Conservation (phyloP, 129 eudicot genomes). For the Ambrosia trifida region DNA sequence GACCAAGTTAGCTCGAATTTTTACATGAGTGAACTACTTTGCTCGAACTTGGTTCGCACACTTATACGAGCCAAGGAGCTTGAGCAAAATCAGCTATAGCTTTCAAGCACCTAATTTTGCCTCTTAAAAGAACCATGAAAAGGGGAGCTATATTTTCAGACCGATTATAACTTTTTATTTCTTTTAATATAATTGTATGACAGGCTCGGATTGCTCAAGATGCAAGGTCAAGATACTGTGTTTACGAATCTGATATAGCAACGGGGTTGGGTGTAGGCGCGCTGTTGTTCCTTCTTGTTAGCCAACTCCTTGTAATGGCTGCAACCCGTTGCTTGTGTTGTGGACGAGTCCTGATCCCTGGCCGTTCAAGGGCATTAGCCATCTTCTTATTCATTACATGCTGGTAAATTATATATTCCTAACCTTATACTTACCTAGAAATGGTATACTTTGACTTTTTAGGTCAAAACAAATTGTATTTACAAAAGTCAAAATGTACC, state of each 20-base stretch:
- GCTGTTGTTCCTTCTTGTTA: slow-evolving; percentile 55
- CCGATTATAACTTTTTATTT: no score
- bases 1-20: no score
- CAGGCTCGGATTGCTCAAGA: slow-evolving; percentile 57
- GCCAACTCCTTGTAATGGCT: slow-evolving; percentile 72
- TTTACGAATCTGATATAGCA: slow-evolving; percentile 71
- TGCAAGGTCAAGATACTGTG: slow-evolving; percentile 53
- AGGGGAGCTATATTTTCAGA: no score
- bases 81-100: no score
- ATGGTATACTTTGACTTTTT: neutral
- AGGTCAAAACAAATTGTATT: neutral
- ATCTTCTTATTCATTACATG: slow-evolving; percentile 76
- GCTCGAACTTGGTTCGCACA: no score
- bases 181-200: slow-evolving; percentile 22
- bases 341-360: slow-evolving; percentile 79
- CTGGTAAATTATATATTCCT: slow-evolving; percentile 51
- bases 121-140: no score
- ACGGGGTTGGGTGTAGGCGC: slow-evolving; percentile 82
- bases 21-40: no score
- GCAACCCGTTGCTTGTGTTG: slow-evolving; percentile 84
- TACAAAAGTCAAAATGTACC: neutral
- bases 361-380: slow-evolving; percentile 68
- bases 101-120: neutral
- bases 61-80: no score
- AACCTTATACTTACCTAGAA: slow-evolving; percentile 14